Evolutionary conservation across 805 yeast genomes (phyloP), one percentile per base, ranked within the genome.

Genomic region (Saccharomyces cerevisiae): DNA sequence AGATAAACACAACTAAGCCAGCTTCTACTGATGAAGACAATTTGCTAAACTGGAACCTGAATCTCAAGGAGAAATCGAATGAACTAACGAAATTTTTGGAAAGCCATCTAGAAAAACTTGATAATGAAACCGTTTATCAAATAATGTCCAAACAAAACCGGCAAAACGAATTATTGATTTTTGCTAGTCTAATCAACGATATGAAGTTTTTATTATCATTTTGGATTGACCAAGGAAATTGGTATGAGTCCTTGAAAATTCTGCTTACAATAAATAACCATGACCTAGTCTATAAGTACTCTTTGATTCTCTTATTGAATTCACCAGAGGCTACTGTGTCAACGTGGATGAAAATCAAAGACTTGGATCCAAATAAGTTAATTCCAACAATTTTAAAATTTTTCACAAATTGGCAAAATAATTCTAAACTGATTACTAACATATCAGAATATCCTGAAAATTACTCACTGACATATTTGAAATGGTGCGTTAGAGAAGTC

Each of bases 321-420:
- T 70, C 79, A 13, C 91, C 99, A 0, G 73, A 73, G 29, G 78
- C 76, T 11, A 89, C 96, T 0, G 81, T 88, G 1, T 85, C 84
- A 51, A 76, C 87, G 0, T 94, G 97, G 97, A 78, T 87, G 63
- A 77, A 74, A 51, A 62, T 75, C 0, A 71, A 70, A 27, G 62
- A 65, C 6, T 58, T 92, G 2, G 80, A 87, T 55, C 84, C 85
- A 49, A 77, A 79, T 13, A 81, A 77, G 55, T 73, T 94, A 24
- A 68, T 94, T 2, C 96, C 97, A 1, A 83, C 97, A 0, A 72
- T 92, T 11, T 68, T 90, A 56, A 78, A 83, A 0, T 89, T 86
- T 69, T 83, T 84, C 61, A 79, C 82, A 43, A 76, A 73, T 50
- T 71, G 71, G 36, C 65, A 62, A 47, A 54, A 55, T 59, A 46